Evolutionary conservation across 768 basidiomycete species (phyloP).

Genomic region (Leccinum uliginosum): DNA sequence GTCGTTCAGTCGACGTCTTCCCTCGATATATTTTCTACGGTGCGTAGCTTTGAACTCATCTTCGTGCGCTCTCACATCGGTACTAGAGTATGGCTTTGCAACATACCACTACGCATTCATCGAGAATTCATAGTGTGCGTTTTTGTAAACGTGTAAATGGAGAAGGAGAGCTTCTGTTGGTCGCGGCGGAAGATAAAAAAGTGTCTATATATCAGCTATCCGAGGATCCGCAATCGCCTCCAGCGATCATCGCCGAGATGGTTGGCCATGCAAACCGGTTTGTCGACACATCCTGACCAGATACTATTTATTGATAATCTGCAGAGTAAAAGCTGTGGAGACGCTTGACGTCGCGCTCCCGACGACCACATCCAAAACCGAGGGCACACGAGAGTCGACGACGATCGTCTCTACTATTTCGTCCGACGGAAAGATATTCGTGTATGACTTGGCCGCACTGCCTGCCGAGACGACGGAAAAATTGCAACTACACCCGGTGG

Average conservation of each 20-base stretch:
- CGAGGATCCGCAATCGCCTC: constrained; percentile 39
- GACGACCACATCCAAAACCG: constrained; percentile 7
- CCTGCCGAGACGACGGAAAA: constrained; percentile 27
- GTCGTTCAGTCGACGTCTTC: constrained; percentile 72
- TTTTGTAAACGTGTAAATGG: constrained; percentile 64
- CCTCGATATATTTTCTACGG: constrained; percentile 82
- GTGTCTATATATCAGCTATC: constrained; percentile 70
- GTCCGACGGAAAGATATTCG: constrained; percentile 81
- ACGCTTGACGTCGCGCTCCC: constrained; percentile 61
- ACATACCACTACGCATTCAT: constrained; percentile 68
- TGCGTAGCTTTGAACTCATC: constrained; percentile 24
- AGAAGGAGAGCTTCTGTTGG: constrained; percentile 67
- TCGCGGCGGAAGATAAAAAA: constrained; percentile 88
- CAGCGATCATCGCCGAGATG: constrained; percentile 64
- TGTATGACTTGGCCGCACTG: constrained; percentile 65
- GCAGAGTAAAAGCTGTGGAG: constrained; percentile 78
- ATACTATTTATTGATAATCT: background rate
- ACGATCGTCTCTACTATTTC: constrained; percentile 75
- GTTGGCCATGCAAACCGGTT: constrained; percentile 86
- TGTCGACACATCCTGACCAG: background rate
- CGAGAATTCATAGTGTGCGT: constrained; percentile 79
- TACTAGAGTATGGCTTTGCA: constrained; percentile 73
- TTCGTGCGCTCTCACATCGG: background rate
- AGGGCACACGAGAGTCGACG: constrained; percentile 37
- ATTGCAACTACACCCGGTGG: constrained; percentile 48